phyloP scores from a whole-genome alignment of 805 yeast species.

The Metschnikowia proteae region DNA sequence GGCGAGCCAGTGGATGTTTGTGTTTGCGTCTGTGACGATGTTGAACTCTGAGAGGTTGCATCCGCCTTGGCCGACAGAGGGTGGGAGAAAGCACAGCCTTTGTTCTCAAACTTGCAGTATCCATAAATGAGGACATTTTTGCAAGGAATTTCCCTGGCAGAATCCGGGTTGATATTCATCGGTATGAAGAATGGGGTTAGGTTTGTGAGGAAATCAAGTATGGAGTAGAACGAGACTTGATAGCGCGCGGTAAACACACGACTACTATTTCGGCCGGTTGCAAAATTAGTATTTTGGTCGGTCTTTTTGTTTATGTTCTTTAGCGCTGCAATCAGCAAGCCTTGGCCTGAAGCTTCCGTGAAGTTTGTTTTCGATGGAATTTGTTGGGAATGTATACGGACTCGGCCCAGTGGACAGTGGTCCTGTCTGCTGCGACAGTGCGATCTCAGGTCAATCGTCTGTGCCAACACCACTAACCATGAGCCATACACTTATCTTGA shows the following conservation, averaged over 20 bases:
- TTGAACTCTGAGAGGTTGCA: conserved; percentile 8
- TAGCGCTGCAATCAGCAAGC: too few relatives aligned
- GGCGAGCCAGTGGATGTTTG: conserved; percentile 1
- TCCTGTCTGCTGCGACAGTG: not conserved
- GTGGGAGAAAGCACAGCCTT: conserved; percentile 79
- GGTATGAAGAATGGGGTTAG: not conserved
- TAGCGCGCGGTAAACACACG: conserved; percentile 7
- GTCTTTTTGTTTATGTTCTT: not conserved
- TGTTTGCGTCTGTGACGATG: conserved; percentile 6
- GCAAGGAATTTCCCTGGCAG: conserved; percentile 76
- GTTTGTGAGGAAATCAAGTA: not conserved
- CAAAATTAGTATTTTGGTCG: too few relatives aligned
- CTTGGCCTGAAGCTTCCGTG: too few relatives aligned
- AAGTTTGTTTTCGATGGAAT: too few relatives aligned
- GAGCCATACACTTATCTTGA: conserved; percentile 21
- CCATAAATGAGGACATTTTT: conserved; percentile 83
- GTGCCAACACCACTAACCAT: conserved; percentile 3
- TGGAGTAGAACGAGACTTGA: not conserved
- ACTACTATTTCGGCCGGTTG: not conserved
- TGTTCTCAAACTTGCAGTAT: conserved; percentile 79
- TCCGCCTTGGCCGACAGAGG: conserved; percentile 12
- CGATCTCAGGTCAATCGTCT: not conserved
- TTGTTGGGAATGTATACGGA: too few relatives aligned
- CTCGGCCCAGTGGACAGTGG: not conserved
- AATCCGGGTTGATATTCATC: conserved; percentile 43